These are phyloP conservation scores for Trichosanthes cucumerina DNA, from an alignment of 306 rosid species.

Conservation along the genomic window DNA sequence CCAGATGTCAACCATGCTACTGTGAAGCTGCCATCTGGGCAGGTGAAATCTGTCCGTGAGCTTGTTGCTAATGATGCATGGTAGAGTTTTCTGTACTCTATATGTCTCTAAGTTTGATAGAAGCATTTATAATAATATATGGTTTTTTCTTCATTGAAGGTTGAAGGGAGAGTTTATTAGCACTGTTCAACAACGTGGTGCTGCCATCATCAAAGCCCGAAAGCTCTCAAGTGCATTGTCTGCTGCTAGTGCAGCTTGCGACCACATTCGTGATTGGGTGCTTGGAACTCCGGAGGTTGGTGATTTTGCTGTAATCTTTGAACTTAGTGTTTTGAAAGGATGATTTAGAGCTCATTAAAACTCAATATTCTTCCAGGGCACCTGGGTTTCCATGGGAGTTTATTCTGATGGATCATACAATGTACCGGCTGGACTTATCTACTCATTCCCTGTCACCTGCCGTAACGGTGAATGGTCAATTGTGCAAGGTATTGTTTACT, in stretches of 20 bases:
- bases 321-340: neutral
- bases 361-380: conserved; percentile 46
- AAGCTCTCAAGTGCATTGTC: conserved; percentile 92
- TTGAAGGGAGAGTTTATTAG: conserved; percentile 80
- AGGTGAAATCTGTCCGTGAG: conserved; percentile 61
- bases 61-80: conserved; percentile 84
- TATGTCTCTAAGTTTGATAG: neutral
- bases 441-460: conserved; percentile 86
- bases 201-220: conserved; percentile 93
- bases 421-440: conserved; percentile 91
- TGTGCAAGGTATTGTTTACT: conserved; percentile 59
- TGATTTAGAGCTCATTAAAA: neutral
- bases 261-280: conserved; percentile 96
- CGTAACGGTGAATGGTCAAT: conserved; percentile 81
- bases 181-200: conserved; percentile 99
- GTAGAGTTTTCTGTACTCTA: conserved; percentile 25
- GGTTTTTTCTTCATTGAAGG: conserved; percentile 29
- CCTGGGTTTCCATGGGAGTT: conserved; percentile 97
- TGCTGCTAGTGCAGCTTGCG: conserved; percentile 98
- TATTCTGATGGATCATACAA: conserved; percentile 95
- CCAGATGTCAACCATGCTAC: conserved; percentile 97
- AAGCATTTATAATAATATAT: neutral
- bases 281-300: conserved; percentile 95
- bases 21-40: conserved; percentile 62
- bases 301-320: neutral